phyloP scores from a whole-genome alignment of 495 filamentous ascomycete species.

The Terfezia boudieri region DNA sequence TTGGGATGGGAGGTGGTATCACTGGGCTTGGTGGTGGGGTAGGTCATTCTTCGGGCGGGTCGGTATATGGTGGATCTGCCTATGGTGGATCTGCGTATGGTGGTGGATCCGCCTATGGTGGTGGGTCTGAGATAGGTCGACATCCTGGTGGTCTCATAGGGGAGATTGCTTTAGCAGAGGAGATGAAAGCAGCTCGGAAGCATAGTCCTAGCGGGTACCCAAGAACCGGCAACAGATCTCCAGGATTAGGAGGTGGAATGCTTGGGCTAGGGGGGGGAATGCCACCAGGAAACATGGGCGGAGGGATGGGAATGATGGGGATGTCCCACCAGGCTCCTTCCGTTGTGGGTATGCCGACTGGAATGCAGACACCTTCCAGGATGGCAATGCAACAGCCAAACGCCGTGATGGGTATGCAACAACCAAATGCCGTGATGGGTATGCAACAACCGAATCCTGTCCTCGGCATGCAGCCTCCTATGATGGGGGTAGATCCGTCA shows the following conservation, averaged over 20 bases:
- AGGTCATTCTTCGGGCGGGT: conserved; percentile 22
- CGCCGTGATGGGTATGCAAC: not conserved
- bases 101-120: not conserved
- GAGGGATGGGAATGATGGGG: conserved; percentile 15
- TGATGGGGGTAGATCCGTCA: conserved; percentile 43
- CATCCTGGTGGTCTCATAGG: conserved; percentile 59
- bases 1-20: conserved; percentile 36
- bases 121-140: conserved; percentile 9
- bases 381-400: conserved; percentile 11
- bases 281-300: conserved; percentile 19
- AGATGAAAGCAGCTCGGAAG: conserved; percentile 14
- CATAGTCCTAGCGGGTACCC: not conserved
- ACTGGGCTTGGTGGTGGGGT: conserved; percentile 24
- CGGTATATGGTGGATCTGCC: conserved; percentile 19
- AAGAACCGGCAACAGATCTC: not conserved
- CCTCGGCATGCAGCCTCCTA: conserved; percentile 24
- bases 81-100: not conserved
- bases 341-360: too few relatives aligned
- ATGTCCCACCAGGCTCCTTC: too few relatives aligned
- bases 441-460: not conserved
- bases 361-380: conserved; percentile 18
- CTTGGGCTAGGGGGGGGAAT: conserved; percentile 19
- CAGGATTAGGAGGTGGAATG: conserved; percentile 18
- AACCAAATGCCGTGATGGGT: not conserved
- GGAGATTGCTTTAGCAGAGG: conserved; percentile 47